These are phyloP conservation scores for Petunia hybrid DNA, from an alignment of 305 asterid genomes.

Conservation along the genomic window DNA sequence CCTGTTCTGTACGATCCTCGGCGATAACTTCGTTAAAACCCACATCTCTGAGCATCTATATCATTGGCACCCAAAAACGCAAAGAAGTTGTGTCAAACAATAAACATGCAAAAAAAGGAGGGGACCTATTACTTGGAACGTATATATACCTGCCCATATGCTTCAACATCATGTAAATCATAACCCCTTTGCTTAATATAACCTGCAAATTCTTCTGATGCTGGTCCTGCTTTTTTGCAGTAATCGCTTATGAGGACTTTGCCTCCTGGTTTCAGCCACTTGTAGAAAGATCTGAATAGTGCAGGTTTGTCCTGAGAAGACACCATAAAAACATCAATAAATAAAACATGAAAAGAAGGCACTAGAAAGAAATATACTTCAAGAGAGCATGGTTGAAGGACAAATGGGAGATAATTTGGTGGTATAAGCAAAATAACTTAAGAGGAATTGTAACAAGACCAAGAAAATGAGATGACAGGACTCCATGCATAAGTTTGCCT, in stretches of 20 bases:
- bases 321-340: conserved; percentile 23
- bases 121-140: background rate
- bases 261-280: conserved; percentile 99
- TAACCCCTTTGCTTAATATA: conserved; percentile 94
- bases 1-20: conserved; percentile 96
- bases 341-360: background rate
- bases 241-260: conserved; percentile 88
- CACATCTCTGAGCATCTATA: conserved; percentile 91
- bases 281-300: conserved; percentile 82
- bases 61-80: conserved; percentile 2
- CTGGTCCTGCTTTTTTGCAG: conserved; percentile 79
- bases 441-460: background rate
- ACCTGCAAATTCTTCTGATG: conserved; percentile 72
- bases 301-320: conserved; percentile 91
- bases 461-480: conserved; percentile 21
- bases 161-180: conserved; percentile 78
- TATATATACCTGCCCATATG: conserved; percentile 78
- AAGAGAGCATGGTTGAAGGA: conserved; percentile 1
- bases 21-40: conserved; percentile 85
- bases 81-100: conserved; percentile 1
- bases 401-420: background rate
- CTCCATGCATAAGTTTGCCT: background rate
- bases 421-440: conserved; percentile 13
- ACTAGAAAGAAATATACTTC: background rate
- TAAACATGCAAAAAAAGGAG: background rate